phyloP scores from a whole-genome alignment of 176 grass and related monocot genomes.

The Panicum miliaceum region DNA sequence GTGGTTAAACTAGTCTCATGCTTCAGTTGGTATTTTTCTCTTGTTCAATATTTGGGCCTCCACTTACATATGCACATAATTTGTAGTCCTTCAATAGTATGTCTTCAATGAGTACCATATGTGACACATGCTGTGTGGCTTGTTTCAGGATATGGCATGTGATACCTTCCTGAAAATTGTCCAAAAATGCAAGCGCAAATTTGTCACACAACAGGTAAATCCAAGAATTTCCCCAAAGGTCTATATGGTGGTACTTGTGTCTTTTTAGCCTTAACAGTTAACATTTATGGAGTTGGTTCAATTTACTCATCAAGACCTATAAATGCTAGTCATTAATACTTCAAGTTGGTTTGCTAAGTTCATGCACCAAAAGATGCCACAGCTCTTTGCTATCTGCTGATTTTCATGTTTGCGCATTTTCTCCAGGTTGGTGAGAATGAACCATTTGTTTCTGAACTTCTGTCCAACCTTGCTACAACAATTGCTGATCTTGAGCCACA shows the following conservation, averaged over 20 bases:
- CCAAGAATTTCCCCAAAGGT: slow-evolving; percentile 1
- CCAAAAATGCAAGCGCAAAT: slow-evolving; percentile 99
- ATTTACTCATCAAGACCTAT: slow-evolving; percentile 15
- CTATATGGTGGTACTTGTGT: not conserved
- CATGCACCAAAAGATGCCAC: no score
- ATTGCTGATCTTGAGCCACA: slow-evolving; percentile 96
- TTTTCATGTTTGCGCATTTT: slow-evolving; percentile 38
- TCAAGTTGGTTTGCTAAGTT: not conserved
- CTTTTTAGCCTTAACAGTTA: not conserved
- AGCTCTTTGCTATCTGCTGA: not conserved
- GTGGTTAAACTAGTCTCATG: slow-evolving; percentile 5
- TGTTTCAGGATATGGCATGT: slow-evolving; percentile 97
- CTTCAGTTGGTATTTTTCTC: slow-evolving; percentile 37
- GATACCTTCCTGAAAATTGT: slow-evolving; percentile 99
- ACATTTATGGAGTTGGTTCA: not conserved
- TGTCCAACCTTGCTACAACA: slow-evolving; percentile 73
- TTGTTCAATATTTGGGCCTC: slow-evolving; percentile 15
- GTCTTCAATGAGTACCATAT: slow-evolving; percentile 24
- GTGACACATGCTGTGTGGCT: slow-evolving; percentile 30
- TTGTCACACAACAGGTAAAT: slow-evolving; percentile 91
- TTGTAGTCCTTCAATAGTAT: slow-evolving; percentile 22
- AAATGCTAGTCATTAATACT: not conserved
- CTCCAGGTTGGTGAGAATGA: slow-evolving; percentile 93
- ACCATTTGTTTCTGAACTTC: slow-evolving; percentile 96
- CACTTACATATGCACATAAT: slow-evolving; percentile 11